Percentiles rank a stretch among this genome's conserved stretches.
phyloP scores from a whole-genome alignment of 345 rosid genomes.

The Lepidium sativum region DNA sequence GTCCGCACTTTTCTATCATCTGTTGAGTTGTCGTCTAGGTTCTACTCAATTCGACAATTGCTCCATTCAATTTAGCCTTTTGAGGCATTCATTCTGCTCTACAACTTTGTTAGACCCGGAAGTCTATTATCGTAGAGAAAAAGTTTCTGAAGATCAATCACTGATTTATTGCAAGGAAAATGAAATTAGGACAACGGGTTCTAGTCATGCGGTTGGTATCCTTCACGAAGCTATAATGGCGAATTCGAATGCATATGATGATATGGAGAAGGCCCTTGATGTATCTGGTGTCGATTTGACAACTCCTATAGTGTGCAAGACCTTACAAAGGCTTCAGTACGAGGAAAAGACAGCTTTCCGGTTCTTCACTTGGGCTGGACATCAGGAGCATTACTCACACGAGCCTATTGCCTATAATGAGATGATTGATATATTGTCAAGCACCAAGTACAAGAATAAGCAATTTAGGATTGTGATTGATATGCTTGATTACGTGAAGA shows the following conservation, averaged over 20 bases:
- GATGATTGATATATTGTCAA: conserved; percentile 76
- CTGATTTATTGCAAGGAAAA: neutral
- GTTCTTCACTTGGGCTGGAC: conserved; percentile 81
- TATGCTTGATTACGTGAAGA: conserved; percentile 80
- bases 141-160: neutral
- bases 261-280: conserved; percentile 60
- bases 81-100: conserved; percentile 15
- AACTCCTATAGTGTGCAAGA: conserved; percentile 47
- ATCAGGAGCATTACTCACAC: conserved; percentile 48
- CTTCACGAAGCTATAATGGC: conserved; percentile 39
- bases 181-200: conserved; percentile 8
- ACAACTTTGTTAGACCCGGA: neutral
- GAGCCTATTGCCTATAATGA: conserved; percentile 53
- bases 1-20: neutral
- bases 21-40: neutral
- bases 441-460: conserved; percentile 71
- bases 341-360: conserved; percentile 76
- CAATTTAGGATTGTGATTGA: conserved; percentile 74
- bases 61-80: neutral
- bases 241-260: conserved; percentile 31
- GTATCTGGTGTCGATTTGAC: conserved; percentile 42
- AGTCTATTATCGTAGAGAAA: neutral
- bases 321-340: conserved; percentile 56
- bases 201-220: conserved; percentile 37
- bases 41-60: neutral